phyloP scores from a whole-genome alignment of 2,329 filamentous ascomycete species.

The Sporothrix sp. region DNA sequence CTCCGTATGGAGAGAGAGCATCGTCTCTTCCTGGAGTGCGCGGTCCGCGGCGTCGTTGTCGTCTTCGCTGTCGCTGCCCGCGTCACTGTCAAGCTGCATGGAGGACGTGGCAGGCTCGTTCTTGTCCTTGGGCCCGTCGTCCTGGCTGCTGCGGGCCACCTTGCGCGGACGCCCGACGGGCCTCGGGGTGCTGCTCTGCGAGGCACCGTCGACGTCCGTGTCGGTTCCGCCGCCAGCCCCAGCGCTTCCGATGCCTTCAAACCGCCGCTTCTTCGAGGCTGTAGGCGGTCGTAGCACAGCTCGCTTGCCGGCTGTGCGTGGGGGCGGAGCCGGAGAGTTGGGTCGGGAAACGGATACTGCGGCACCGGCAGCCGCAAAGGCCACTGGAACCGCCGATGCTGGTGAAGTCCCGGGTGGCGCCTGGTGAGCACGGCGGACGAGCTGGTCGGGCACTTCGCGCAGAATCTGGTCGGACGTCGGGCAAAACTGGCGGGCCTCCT shows the following conservation, averaged over 20 bases:
- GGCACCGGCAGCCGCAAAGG: neutral
- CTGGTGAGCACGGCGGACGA: constrained; percentile 18
- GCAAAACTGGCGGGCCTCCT: constrained; percentile 23
- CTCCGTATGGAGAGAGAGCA: constrained; percentile 39
- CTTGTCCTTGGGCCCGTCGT: no score
- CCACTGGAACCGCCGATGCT: neutral
- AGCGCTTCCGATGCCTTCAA: constrained; percentile 20
- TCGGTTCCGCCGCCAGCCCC: constrained; percentile 6
- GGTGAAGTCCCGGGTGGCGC: neutral
- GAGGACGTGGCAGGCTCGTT: no score
- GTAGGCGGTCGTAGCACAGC: constrained; percentile 35
- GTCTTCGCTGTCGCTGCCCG: constrained; percentile 7
- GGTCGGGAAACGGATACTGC: neutral
- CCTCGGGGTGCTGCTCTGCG: neutral
- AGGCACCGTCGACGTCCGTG: neutral
- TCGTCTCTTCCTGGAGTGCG: constrained; percentile 14
- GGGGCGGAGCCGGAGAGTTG: neutral
- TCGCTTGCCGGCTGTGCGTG: constrained; percentile 30
- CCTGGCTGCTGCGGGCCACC: neutral
- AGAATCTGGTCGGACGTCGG: constrained; percentile 18
- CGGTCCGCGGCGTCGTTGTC: constrained; percentile 13
- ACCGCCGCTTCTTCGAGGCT: constrained; percentile 34
- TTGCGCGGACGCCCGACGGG: constrained; percentile 6
- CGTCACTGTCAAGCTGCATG: neutral
- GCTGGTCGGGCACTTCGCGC: constrained; percentile 19